These are phyloP conservation scores for Ziziphus jujuba DNA, from an alignment of 306 rosid species.

Conservation along the genomic window DNA sequence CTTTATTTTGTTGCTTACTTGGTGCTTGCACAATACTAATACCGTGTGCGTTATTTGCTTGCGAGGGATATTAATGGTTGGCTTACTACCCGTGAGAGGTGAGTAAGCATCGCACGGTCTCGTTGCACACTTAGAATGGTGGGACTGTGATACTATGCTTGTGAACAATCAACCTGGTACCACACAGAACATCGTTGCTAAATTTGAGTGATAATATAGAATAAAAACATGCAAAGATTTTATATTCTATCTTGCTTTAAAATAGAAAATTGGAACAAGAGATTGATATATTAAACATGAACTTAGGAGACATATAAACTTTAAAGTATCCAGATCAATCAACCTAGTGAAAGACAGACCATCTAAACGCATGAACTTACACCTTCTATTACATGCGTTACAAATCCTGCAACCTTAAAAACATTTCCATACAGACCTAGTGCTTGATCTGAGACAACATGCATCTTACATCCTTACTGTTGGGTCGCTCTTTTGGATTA, in stretches of 20 bases:
- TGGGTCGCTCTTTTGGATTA: slow-evolving; percentile 82
- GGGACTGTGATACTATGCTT: too few species aligned
- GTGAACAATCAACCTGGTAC: background rate
- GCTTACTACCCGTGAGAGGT: too few species aligned
- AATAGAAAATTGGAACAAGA: background rate
- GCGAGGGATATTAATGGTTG: too few species aligned
- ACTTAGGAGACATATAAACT: background rate
- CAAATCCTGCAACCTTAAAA: background rate
- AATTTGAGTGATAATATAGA: background rate
- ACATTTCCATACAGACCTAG: slow-evolving; percentile 10
- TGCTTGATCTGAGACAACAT: slow-evolving; percentile 81
- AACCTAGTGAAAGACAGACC: too few species aligned
- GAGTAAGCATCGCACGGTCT: too few species aligned
- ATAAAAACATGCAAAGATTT: background rate
- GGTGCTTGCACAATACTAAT: too few species aligned
- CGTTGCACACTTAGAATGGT: too few species aligned
- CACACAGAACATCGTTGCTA: background rate
- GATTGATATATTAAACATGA: background rate
- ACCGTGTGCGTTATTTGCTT: too few species aligned
- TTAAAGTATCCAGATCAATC: too few species aligned
- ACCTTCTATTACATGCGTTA: background rate
- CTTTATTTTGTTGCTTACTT: too few species aligned
- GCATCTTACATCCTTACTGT: slow-evolving; percentile 81
- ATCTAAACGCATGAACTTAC: background rate
- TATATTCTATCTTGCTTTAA: background rate